These are phyloP conservation scores for Mucor lusitanicus DNA, from an alignment of 371 early-diverging fungal genomes.

Conservation along the genomic window DNA sequence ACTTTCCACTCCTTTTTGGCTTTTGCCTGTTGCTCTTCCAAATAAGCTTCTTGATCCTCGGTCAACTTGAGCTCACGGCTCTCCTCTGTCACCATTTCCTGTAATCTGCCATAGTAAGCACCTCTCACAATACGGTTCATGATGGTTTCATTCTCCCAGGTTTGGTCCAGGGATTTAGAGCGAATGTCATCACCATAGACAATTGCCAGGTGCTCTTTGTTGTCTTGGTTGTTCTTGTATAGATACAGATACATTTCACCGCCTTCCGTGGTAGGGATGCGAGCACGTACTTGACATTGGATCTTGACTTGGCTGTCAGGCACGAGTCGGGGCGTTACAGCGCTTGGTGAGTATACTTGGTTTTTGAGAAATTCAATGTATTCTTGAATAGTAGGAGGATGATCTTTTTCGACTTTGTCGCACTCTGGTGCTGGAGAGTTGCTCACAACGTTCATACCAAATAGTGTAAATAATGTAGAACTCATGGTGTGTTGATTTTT, in stretches of 20 bases:
- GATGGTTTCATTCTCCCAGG: slow-evolving; percentile 72
- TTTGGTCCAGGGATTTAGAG: slow-evolving; percentile 66
- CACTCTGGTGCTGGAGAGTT: slow-evolving; percentile 18
- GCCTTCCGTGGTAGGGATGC: slow-evolving; percentile 83
- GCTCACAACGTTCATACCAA: slow-evolving; percentile 54
- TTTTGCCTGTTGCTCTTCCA: slow-evolving; percentile 42
- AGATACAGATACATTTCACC: slow-evolving; percentile 85
- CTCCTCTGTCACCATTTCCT: slow-evolving; percentile 50
- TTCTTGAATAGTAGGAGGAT: slow-evolving; percentile 45
- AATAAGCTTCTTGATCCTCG: slow-evolving; percentile 35
- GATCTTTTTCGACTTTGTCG: slow-evolving; percentile 8
- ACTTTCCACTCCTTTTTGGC: slow-evolving; percentile 33
- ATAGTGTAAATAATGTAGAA: slow-evolving; percentile 47
- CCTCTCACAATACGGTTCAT: slow-evolving; percentile 80
- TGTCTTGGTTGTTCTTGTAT: slow-evolving; percentile 84
- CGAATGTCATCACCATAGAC: slow-evolving; percentile 87
- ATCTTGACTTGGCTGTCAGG: slow-evolving; percentile 36
- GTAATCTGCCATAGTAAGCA: slow-evolving; percentile 68
- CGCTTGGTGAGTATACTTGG: slow-evolving; percentile 47
- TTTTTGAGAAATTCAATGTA: slow-evolving; percentile 50
- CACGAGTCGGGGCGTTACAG: slow-evolving; percentile 41
- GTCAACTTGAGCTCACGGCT: slow-evolving; percentile 35
- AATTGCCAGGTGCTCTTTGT: slow-evolving; percentile 91
- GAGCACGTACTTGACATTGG: slow-evolving; percentile 79
- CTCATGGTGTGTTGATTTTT: slow-evolving; percentile 7